Evolutionary conservation across 2,329 filamentous ascomycete genomes (phyloP).

Genomic region (Aureobasidium vineae): DNA sequence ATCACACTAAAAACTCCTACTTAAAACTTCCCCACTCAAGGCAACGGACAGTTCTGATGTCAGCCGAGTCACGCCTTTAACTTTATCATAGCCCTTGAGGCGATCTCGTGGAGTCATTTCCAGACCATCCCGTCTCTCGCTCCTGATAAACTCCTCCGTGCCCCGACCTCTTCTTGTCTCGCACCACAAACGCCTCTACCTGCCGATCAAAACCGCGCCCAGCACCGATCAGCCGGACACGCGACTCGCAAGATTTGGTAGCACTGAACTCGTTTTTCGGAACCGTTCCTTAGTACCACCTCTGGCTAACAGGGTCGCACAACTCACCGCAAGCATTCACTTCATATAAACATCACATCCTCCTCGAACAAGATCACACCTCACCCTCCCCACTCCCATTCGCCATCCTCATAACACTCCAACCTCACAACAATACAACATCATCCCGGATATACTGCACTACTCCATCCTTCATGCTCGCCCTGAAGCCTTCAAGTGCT

Average conservation of each 20-base stretch:
- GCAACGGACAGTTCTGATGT: constrained; percentile 17
- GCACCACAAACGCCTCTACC: constrained; percentile 20
- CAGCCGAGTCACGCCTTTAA: constrained; percentile 19
- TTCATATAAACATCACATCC: constrained; percentile 19
- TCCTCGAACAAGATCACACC: constrained; percentile 4
- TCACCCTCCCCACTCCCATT: background rate
- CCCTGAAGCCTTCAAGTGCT: constrained; percentile 48
- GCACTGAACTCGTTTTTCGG: constrained; percentile 26
- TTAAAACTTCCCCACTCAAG: constrained; percentile 17
- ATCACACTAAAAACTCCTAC: constrained; percentile 16
- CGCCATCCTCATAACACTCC: background rate
- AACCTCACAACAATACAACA: background rate
- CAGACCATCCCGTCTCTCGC: constrained; percentile 10
- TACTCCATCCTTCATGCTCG: constrained; percentile 42
- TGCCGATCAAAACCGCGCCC: constrained; percentile 22
- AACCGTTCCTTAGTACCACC: constrained; percentile 24
- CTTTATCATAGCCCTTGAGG: constrained; percentile 15
- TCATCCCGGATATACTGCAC: too few relatives aligned
- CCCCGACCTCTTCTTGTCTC: constrained; percentile 21
- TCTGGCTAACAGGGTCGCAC: constrained; percentile 23
- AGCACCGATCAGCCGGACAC: constrained; percentile 25
- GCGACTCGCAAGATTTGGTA: constrained; percentile 27
- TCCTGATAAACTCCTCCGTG: constrained; percentile 18
- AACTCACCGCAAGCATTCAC: constrained; percentile 25
- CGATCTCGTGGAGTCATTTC: constrained; percentile 24